phyloP scores from a whole-genome alignment of 768 basidiomycete species.

The Suillus luteus region DNA sequence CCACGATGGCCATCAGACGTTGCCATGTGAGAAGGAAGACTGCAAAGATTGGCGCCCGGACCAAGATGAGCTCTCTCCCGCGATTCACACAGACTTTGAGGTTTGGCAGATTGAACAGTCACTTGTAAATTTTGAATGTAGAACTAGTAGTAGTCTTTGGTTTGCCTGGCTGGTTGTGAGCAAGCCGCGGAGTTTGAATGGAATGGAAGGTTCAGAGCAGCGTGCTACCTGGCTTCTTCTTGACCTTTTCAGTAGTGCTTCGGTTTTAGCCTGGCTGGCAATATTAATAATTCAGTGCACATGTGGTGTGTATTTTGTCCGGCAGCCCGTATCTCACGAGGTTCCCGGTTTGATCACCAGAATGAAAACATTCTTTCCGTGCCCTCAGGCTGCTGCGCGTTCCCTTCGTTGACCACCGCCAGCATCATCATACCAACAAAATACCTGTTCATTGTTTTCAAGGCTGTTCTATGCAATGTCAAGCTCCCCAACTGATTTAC shows the following conservation, averaged over 20 bases:
- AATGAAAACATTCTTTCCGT: constrained; percentile 4
- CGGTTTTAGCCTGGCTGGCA: too few species aligned
- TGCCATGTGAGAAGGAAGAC: neutral
- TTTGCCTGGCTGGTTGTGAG: neutral
- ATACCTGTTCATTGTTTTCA: neutral
- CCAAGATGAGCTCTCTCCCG: neutral
- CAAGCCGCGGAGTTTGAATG: neutral
- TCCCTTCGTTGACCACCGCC: neutral
- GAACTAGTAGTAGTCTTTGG: neutral
- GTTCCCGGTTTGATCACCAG: neutral
- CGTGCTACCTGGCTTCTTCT: neutral
- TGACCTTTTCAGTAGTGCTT: neutral
- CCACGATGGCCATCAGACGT: neutral
- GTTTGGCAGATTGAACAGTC: neutral
- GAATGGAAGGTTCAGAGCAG: neutral
- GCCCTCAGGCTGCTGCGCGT: neutral
- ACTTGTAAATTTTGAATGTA: too few species aligned
- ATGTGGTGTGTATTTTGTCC: neutral
- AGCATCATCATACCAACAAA: neutral
- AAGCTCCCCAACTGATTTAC: constrained; percentile 29
- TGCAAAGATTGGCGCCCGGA: neutral
- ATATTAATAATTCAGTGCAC: neutral
- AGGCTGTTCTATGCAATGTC: constrained; percentile 18
- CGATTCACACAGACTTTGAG: neutral
- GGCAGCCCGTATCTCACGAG: constrained; percentile 1